Evolutionary conservation across 2,329 filamentous ascomycete species (phyloP).

Genomic region (Phialophora macrospora): DNA sequence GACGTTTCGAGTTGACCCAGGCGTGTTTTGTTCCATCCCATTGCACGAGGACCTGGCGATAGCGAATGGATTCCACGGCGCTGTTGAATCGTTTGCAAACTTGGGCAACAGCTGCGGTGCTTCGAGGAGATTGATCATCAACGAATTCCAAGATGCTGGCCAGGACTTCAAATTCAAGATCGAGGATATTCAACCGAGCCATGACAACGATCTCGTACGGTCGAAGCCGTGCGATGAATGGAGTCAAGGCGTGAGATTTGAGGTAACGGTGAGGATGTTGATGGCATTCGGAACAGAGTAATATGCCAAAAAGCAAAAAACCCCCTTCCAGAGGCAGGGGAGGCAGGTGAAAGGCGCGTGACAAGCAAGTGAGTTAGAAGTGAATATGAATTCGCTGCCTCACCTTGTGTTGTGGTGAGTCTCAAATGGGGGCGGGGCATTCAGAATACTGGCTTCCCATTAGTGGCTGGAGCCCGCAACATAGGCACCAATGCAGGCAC

Average conservation of each 20-base stretch:
- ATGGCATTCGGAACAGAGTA: no score
- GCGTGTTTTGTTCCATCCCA: conserved; percentile 7
- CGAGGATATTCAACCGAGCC: conserved; percentile 13
- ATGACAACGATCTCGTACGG: not conserved
- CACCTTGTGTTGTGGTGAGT: not conserved
- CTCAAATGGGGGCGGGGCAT: not conserved
- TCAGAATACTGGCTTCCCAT: not conserved
- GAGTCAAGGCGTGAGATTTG: not conserved
- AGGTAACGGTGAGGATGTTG: not conserved
- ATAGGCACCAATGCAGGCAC: conserved; percentile 1
- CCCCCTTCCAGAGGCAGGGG: no score
- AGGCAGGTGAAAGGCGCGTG: no score
- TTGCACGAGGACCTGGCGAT: conserved; percentile 23
- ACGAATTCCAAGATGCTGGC: conserved; percentile 25
- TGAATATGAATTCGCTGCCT: no score
- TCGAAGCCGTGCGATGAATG: not conserved
- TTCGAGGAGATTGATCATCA: conserved; percentile 26
- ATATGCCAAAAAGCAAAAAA: no score
- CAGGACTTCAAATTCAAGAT: conserved; percentile 32
- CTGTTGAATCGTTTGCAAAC: conserved; percentile 28
- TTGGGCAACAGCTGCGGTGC: conserved; percentile 21
- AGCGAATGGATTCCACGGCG: conserved; percentile 24
- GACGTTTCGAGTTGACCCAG: conserved; percentile 9
- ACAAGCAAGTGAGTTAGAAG: not conserved
- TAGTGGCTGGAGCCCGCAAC: not conserved